Conservation (phyloP, 352 stramenopile species). For the Globisporangium ultimum region DNA sequence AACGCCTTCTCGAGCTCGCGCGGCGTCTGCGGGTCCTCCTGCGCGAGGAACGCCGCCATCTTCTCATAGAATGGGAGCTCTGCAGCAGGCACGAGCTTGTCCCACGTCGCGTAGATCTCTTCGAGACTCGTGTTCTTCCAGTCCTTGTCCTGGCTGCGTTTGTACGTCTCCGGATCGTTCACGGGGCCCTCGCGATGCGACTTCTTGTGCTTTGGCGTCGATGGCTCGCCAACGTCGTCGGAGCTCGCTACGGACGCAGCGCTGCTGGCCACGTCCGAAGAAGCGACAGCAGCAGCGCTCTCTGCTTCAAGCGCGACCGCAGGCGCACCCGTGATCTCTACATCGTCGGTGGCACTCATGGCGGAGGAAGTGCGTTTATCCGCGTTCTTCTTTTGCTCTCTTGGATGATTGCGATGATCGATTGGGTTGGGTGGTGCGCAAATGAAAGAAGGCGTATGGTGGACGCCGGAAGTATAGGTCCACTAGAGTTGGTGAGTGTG, state of each 20-base stretch:
- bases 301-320: too few species aligned
- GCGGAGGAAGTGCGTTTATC: too few species aligned
- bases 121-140: constrained; percentile 85
- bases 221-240: background rate
- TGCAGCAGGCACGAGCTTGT: constrained; percentile 71
- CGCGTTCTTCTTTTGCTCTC: too few species aligned
- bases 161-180: constrained; percentile 86
- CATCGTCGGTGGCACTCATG: too few species aligned
- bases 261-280: constrained; percentile 1
- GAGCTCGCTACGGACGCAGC: constrained; percentile 1
- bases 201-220: constrained; percentile 12
- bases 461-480: too few species aligned
- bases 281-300: background rate
- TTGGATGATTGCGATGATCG: too few species aligned
- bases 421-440: too few species aligned
- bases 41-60: constrained; percentile 82
- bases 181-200: constrained; percentile 29
- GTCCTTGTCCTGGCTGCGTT: constrained; percentile 69
- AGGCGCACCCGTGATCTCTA: too few species aligned
- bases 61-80: constrained; percentile 70
- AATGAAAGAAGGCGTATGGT: too few species aligned
- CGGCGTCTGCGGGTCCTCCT: constrained; percentile 64
- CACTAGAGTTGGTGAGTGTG: too few species aligned
- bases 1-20: constrained; percentile 85
- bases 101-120: constrained; percentile 86